Percentiles rank a stretch among this genome's conserved stretches.
These are phyloP conservation scores for Rhizophora apiculata DNA, from an alignment of 345 rosid species.

Conservation along the genomic window DNA sequence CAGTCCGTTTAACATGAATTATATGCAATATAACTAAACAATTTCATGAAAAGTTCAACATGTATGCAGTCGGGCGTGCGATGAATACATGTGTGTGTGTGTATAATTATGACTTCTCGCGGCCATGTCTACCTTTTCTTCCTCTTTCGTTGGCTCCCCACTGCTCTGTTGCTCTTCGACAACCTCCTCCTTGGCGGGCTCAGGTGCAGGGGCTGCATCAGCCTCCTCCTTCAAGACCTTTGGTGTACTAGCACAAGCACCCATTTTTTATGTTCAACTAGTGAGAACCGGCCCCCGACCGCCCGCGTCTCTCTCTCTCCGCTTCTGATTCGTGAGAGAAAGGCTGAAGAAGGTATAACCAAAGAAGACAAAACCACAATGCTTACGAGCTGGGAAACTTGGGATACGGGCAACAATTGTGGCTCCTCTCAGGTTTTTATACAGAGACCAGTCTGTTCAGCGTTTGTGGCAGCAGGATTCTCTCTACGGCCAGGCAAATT, in stretches of 20 bases:
- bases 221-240: background rate
- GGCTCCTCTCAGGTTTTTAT: background rate
- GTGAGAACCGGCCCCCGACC: background rate
- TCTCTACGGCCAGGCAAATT: background rate
- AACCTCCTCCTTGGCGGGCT: background rate
- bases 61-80: no score
- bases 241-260: slow-evolving; percentile 10
- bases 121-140: background rate
- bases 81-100: no score
- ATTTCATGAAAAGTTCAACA: no score
- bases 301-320: no score
- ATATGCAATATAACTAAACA: no score
- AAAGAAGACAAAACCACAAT: background rate
- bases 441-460: background rate
- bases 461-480: background rate
- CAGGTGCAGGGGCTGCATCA: background rate
- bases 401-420: background rate
- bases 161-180: background rate
- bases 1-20: no score
- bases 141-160: background rate
- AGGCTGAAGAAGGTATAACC: no score
- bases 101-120: no score
- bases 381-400: background rate
- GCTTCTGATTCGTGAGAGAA: no score
- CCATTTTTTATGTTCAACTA: background rate